phyloP scores from a whole-genome alignment of 2,329 filamentous ascomycete species.

The Colletotrichum gigasporum region DNA sequence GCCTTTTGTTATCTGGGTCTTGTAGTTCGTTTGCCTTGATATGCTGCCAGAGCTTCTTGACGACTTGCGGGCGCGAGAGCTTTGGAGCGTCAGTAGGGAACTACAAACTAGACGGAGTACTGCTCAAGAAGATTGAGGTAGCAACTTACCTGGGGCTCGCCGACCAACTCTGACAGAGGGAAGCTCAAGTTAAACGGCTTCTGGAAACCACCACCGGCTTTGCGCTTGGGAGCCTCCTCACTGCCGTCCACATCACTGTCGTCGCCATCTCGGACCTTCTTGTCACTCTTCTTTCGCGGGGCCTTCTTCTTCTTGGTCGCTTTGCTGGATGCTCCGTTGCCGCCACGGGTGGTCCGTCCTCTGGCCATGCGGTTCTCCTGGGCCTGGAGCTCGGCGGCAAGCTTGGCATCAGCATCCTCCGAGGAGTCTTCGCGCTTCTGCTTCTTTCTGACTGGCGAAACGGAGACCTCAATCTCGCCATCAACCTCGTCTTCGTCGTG shows the following conservation, averaged over 20 bases:
- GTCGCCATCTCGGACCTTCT: constrained; percentile 80
- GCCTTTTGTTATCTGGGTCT: constrained; percentile 89
- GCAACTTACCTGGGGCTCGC: constrained; percentile 68
- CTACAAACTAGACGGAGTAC: not conserved
- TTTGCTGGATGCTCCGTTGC: constrained; percentile 64
- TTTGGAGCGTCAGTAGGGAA: constrained; percentile 48
- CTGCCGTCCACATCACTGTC: constrained; percentile 79
- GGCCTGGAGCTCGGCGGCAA: constrained; percentile 89
- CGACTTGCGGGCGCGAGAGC: constrained; percentile 92
- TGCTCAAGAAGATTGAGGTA: not conserved
- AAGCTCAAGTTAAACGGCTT: constrained; percentile 81
- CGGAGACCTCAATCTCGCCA: constrained; percentile 58
- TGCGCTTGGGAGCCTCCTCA: constrained; percentile 72
- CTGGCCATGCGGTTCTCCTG: constrained; percentile 81
- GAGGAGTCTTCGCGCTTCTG: constrained; percentile 69
- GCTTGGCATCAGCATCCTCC: constrained; percentile 83
- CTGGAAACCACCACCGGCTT: constrained; percentile 92
- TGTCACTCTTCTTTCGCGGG: constrained; percentile 77
- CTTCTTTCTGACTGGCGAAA: constrained; percentile 68
- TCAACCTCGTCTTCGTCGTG: constrained; percentile 44
- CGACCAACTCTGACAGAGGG: constrained; percentile 74
- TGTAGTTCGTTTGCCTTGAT: constrained; percentile 91
- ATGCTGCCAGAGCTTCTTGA: constrained; percentile 96
- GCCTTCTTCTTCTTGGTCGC: constrained; percentile 72
- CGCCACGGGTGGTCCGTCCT: constrained; percentile 80